Percentiles rank a stretch among this genome's conserved stretches.
These are phyloP conservation scores for Pilasporangium apinafurcum DNA, from an alignment of 352 stramenopile species.

Conservation along the genomic window DNA sequence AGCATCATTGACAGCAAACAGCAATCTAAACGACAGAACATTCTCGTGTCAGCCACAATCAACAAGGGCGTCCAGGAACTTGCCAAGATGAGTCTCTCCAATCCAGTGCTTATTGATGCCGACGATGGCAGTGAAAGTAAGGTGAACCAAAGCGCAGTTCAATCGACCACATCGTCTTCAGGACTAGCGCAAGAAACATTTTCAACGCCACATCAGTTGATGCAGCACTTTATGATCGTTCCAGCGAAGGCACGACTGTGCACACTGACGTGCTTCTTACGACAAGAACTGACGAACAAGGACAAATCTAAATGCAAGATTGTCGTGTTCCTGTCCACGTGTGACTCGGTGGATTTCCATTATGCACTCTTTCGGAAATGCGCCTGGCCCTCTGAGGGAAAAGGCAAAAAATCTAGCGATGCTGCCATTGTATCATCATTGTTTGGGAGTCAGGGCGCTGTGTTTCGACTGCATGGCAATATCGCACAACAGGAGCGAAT, in stretches of 20 bases:
- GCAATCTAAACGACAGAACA: slow-evolving; percentile 42
- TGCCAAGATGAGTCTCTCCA: slow-evolving; percentile 74
- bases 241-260: slow-evolving; percentile 92
- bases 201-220: slow-evolving; percentile 89
- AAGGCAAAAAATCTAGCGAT: slow-evolving; percentile 10
- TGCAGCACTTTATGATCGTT: slow-evolving; percentile 95
- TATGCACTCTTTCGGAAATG: slow-evolving; percentile 88
- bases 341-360: slow-evolving; percentile 96
- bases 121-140: slow-evolving; percentile 26
- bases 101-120: slow-evolving; percentile 72
- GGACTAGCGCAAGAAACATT: slow-evolving; percentile 72
- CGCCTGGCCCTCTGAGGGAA: slow-evolving; percentile 37
- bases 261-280: slow-evolving; percentile 90
- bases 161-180: too few species aligned
- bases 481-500: slow-evolving; percentile 96
- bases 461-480: slow-evolving; percentile 93
- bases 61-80: slow-evolving; percentile 82
- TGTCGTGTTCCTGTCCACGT: slow-evolving; percentile 97
- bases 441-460: slow-evolving; percentile 45
- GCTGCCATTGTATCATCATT: slow-evolving; percentile 31
- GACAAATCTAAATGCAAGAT: slow-evolving; percentile 62
- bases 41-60: slow-evolving; percentile 86
- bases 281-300: slow-evolving; percentile 49
- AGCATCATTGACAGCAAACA: slow-evolving; percentile 72
- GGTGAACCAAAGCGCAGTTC: neutral